phyloP scores from a whole-genome alignment of 2,329 filamentous ascomycete species.

The Colletotrichum liaoningense region DNA sequence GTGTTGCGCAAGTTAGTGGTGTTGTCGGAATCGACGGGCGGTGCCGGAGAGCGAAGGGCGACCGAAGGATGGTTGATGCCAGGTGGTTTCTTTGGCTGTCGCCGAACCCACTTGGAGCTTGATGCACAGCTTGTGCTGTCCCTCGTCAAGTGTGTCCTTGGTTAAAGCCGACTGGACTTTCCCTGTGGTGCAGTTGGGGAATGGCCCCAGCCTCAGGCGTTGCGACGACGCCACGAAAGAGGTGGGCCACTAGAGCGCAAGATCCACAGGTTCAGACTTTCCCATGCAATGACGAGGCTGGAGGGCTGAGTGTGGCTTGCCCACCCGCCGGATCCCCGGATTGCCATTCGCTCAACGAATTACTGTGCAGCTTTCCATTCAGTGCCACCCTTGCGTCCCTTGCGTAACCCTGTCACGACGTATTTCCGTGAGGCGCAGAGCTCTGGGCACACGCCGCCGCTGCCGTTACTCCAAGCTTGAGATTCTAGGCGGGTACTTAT shows the following conservation, averaged over 20 bases:
- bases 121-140: constrained; percentile 9
- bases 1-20: background rate
- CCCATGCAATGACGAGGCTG: constrained; percentile 31
- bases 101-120: constrained; percentile 28
- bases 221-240: constrained; percentile 6
- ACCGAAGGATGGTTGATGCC: constrained; percentile 21
- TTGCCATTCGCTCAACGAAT: constrained; percentile 18
- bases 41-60: background rate
- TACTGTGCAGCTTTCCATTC: background rate
- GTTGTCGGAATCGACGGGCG: background rate
- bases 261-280: background rate
- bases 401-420: constrained; percentile 30
- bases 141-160: background rate
- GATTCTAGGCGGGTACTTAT: constrained; percentile 24
- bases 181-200: constrained; percentile 2
- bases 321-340: background rate
- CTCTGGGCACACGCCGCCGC: constrained; percentile 34
- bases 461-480: constrained; percentile 29
- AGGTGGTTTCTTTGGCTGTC: constrained; percentile 32
- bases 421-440: constrained; percentile 35
- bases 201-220: constrained; percentile 23
- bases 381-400: constrained; percentile 13
- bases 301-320: constrained; percentile 27
- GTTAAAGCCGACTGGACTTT: background rate
- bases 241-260: background rate